Conservation (phyloP, 306 rosid species). For the Ormosia semicastrata region DNA sequence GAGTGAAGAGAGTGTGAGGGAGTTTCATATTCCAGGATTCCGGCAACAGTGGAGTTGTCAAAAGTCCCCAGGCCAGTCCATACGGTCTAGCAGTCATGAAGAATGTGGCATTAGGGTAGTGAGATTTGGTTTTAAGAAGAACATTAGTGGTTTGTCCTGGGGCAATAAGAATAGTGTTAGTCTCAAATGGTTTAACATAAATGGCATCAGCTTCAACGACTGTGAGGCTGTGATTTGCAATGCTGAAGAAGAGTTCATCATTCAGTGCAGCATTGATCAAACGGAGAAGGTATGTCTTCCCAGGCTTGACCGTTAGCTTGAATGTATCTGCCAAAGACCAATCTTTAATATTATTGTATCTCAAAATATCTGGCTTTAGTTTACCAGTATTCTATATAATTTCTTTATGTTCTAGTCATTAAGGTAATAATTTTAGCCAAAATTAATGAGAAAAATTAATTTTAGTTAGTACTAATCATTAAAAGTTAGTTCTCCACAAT, state of each 20-base stretch:
- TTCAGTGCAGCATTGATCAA: slow-evolving; percentile 73
- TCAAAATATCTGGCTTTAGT: background rate
- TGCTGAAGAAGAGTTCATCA: slow-evolving; percentile 62
- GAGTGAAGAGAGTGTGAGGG: slow-evolving; percentile 3
- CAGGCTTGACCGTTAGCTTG: slow-evolving; percentile 42
- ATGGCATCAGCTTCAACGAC: slow-evolving; percentile 57
- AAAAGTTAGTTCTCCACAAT: too few relatives aligned
- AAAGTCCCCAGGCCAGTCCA: slow-evolving; percentile 39
- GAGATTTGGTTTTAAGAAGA: slow-evolving; percentile 45
- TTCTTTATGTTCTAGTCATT: background rate
- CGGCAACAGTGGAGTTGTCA: slow-evolving; percentile 51
- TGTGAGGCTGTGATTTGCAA: slow-evolving; percentile 55
- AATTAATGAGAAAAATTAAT: too few relatives aligned
- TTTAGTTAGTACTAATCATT: background rate
- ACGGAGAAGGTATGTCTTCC: slow-evolving; percentile 52
- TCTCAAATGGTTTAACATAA: slow-evolving; percentile 51
- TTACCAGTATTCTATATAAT: too few relatives aligned
- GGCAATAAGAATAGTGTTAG: slow-evolving; percentile 33
- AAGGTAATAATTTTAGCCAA: too few relatives aligned
- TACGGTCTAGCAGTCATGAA: slow-evolving; percentile 43
- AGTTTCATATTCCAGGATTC: slow-evolving; percentile 34
- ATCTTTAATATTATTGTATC: background rate
- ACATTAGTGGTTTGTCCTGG: slow-evolving; percentile 66
- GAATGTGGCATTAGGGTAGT: slow-evolving; percentile 46
- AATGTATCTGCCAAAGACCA: slow-evolving; percentile 33